Evolutionary conservation across 2,329 filamentous ascomycete species (phyloP).

Genomic region (Endoconidiophora polonica): DNA sequence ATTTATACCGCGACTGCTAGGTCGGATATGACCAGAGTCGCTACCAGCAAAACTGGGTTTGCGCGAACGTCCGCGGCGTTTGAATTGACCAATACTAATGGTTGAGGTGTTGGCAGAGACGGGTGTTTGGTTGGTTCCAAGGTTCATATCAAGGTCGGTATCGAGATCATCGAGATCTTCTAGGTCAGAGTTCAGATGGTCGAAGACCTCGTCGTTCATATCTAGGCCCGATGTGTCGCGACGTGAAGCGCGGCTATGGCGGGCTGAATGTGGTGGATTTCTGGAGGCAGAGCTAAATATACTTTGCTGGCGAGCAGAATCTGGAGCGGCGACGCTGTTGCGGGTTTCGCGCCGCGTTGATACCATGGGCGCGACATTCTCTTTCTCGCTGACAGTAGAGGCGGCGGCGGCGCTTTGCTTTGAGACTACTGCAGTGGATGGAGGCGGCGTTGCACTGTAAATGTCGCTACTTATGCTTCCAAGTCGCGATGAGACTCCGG

Average conservation of each 20-base stretch:
- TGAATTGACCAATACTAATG: conserved; percentile 30
- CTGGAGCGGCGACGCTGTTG: not conserved
- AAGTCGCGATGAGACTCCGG: conserved; percentile 16
- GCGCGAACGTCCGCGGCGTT: conserved; percentile 27
- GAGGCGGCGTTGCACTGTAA: conserved; percentile 12
- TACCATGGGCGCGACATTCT: not conserved
- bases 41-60: conserved; percentile 34
- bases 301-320: not conserved
- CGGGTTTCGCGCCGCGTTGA: not conserved
- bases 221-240: conserved; percentile 32
- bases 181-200: conserved; percentile 22
- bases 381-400: conserved; percentile 6
- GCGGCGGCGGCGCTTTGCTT: not conserved
- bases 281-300: not conserved
- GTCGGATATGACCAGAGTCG: conserved; percentile 34
- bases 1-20: conserved; percentile 30
- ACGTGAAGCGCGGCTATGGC: conserved; percentile 13
- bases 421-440: not conserved
- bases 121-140: not conserved
- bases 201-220: conserved; percentile 32
- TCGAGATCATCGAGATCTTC: conserved; percentile 22
- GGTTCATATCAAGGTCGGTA: conserved; percentile 20
- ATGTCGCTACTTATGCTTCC: conserved; percentile 11
- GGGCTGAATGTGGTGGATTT: not conserved
- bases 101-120: conserved; percentile 28